Conservation (phyloP, 1,284 basidiomycete genomes). For the Ceratobasidium sp. region DNA sequence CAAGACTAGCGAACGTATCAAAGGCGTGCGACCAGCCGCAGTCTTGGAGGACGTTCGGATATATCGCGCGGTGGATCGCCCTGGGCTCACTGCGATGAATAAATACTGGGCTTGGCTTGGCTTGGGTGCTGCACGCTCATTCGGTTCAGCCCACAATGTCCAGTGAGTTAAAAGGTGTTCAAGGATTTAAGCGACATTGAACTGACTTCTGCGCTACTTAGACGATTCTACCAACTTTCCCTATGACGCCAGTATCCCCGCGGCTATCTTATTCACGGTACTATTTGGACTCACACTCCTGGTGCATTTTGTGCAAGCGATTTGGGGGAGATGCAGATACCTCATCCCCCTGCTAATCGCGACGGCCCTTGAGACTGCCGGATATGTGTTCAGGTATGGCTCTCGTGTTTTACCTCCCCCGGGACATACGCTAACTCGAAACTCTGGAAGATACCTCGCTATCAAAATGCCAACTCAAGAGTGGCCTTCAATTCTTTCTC, state of each 20-base stretch:
- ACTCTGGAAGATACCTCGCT: slow-evolving; percentile 9
- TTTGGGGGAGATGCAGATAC: slow-evolving; percentile 22
- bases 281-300: slow-evolving; percentile 32
- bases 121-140: neutral
- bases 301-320: slow-evolving; percentile 22
- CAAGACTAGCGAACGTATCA: neutral
- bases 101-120: slow-evolving; percentile 20
- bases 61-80: too few species aligned
- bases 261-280: slow-evolving; percentile 25
- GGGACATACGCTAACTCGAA: neutral
- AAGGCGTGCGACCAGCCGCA: neutral
- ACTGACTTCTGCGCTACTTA: neutral
- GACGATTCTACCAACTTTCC: slow-evolving; percentile 24
- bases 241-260: slow-evolving; percentile 28
- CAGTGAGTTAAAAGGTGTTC: neutral
- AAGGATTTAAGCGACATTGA: neutral
- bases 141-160: slow-evolving; percentile 15
- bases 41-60: neutral
- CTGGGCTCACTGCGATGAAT: neutral
- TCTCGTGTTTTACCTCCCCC: neutral
- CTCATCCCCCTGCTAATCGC: slow-evolving; percentile 41
- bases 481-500: slow-evolving; percentile 26
- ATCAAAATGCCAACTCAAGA: slow-evolving; percentile 29
- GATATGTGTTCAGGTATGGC: slow-evolving; percentile 28
- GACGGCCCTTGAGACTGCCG: slow-evolving; percentile 20